A percentile compares a stretch with the other conserved stretches of the same genome.
phyloP scores from a whole-genome alignment of 2,329 filamentous ascomycete species.

The Arthrobotrys sphaeroides region DNA sequence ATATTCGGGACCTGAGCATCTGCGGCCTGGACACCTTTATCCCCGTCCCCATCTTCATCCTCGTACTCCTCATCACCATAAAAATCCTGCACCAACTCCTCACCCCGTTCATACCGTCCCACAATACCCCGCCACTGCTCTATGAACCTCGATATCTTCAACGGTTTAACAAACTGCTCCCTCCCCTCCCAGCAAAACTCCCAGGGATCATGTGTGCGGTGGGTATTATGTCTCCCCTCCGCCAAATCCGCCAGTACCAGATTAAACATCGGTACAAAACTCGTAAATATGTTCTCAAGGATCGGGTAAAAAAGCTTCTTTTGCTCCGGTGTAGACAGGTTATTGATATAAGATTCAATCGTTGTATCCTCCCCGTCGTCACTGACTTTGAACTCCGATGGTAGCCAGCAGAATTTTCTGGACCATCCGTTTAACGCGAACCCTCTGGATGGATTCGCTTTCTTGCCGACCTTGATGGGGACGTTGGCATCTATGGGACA shows the following conservation, averaged over 20 bases:
- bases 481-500: background rate
- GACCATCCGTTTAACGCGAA: background rate
- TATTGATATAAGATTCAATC: constrained; percentile 30
- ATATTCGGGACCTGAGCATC: no score
- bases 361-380: constrained; percentile 6
- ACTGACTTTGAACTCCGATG: constrained; percentile 12
- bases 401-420: constrained; percentile 23
- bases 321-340: background rate
- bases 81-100: background rate
- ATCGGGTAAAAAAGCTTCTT: constrained; percentile 22
- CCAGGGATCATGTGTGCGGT: background rate
- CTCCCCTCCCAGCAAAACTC: background rate
- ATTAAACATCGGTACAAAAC: constrained; percentile 29
- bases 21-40: background rate
- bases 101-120: background rate
- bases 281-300: constrained; percentile 18
- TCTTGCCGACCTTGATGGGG: background rate
- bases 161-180: background rate
- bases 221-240: background rate
- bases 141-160: background rate
- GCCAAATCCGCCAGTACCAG: constrained; percentile 1
- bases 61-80: background rate
- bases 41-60: background rate
- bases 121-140: background rate
- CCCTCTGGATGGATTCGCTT: background rate